These are phyloP conservation scores for Eimeria tenella DNA, from an alignment of 169 alveolate species.

Conservation along the genomic window DNA sequence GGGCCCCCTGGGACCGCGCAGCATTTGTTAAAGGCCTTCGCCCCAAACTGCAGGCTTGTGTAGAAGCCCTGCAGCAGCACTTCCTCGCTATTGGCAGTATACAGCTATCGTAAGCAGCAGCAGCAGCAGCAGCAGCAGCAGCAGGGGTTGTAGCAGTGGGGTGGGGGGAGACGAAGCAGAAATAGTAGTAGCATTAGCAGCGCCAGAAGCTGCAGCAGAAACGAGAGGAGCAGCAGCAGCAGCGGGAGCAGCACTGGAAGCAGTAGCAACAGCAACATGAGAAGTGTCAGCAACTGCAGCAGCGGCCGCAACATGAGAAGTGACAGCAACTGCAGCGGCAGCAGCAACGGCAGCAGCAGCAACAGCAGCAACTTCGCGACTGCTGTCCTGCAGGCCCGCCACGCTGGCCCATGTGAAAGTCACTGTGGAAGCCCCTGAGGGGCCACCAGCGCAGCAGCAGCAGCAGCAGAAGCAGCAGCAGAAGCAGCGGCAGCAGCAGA, in stretches of 20 bases:
- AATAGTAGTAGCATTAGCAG: no score
- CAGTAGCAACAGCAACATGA: no score
- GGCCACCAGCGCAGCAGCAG: not conserved
- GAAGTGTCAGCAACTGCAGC: no score
- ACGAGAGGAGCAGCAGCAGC: no score
- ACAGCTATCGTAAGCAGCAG: not conserved
- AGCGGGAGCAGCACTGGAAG: no score
- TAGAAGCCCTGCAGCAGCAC: not conserved
- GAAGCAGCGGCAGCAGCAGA: not conserved
- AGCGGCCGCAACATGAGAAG: no score
- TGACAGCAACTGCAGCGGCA: no score
- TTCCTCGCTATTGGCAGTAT: not conserved
- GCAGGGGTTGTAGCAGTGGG: not conserved
- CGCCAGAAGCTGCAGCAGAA: no score
- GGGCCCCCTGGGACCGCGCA: constrained; percentile 8
- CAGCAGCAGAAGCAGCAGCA: not conserved
- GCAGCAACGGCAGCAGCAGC: no score
- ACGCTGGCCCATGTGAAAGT: not conserved
- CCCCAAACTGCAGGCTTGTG: not conserved
- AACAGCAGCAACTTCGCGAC: no score
- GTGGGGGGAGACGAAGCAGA: no score
- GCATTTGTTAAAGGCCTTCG: not conserved
- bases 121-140: not conserved
- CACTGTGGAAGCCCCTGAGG: not conserved
- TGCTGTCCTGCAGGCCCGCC: constrained; percentile 7